These are phyloP conservation scores for Globisporangium perplexum DNA, from an alignment of 352 stramenopile species.

Conservation along the genomic window DNA sequence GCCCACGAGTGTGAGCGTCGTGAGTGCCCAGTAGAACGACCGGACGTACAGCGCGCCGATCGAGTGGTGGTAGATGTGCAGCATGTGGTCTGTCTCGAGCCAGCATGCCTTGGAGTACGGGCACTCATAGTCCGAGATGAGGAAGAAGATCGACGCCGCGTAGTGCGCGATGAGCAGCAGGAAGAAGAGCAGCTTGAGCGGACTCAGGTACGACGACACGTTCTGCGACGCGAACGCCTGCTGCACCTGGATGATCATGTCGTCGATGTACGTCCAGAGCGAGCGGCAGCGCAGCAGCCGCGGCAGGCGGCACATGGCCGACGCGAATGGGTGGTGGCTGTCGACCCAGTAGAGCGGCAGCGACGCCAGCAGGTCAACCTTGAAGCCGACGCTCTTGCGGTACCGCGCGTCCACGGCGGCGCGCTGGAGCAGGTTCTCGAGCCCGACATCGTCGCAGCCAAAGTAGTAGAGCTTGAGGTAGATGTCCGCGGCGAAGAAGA, in stretches of 20 bases:
- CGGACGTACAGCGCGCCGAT: conserved; percentile 46
- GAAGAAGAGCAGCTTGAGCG: conserved; percentile 67
- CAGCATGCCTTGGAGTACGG: conserved; percentile 35
- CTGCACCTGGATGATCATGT: conserved; percentile 65
- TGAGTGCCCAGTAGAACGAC: conserved; percentile 71
- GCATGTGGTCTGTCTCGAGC: conserved; percentile 50
- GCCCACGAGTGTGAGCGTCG: conserved; percentile 51
- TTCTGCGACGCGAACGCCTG: conserved; percentile 60
- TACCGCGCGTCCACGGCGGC: conserved; percentile 29
- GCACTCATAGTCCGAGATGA: conserved; percentile 57
- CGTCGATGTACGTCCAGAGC: conserved; percentile 51
- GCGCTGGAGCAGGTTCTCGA: conserved; percentile 42
- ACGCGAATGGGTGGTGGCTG: conserved; percentile 8
- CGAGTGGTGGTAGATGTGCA: conserved; percentile 55
- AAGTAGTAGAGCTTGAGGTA: conserved; percentile 72
- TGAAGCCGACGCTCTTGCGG: conserved; percentile 32
- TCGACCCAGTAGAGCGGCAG: conserved; percentile 52
- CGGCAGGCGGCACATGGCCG: conserved; percentile 44
- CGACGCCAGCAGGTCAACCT: conserved; percentile 45
- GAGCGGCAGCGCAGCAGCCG: conserved; percentile 47
- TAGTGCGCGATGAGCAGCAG: conserved; percentile 58
- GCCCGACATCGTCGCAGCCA: conserved; percentile 26
- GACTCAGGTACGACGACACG: conserved; percentile 62
- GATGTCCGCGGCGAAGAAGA: conserved; percentile 48
- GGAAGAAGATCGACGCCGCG: conserved; percentile 62